Base-by-base conservation (phyloP, 768 basidiomycete species). In the Mycena pura region DNA sequence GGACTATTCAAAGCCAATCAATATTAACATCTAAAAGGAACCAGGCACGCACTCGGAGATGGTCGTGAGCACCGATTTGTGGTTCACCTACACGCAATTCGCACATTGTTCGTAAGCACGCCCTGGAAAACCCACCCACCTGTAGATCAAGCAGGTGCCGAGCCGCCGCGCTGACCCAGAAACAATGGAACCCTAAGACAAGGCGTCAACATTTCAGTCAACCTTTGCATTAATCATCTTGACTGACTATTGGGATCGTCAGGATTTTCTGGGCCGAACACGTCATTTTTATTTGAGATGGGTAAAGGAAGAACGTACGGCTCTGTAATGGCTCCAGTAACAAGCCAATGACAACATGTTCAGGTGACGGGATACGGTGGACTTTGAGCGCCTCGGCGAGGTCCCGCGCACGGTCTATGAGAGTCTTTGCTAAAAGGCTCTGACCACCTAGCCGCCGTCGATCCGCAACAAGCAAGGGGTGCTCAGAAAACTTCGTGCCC, bases 401-500 rank as follows among this genome's bases (percentile, higher is more conserved):
- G 74, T 95, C 92, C 61, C 93, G 85, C 48, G 93, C 89, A 46
- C 94, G 86, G 70, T 90, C 84, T 47, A 95, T 87, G 31, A 96
- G 76, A 1, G 89, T 78, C 74, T 87, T 91, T 4, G 92, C 91
- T 7, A 98, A 77, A 34, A 86, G 73, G 73, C 94, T 94, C 70
- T 93, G 89, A 6, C 86, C 86, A 44, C 82, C 78, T 47, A 85
- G 86, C 59, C 86, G 86, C 49, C 84, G 79, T 40, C 94, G 84
- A 77, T 96, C 95, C 31, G 87, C 85, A 21, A 88, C 82, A 45
- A 97, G 86, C 61, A 95, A 76, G 0, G 91, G 89, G 70, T 96
- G 93, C 68, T 97, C 95, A 4, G 93, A 95, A 73, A 96, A 96
- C 68, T 95, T 94, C 34, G 92, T 89, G 27, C 95, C 95, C 90